Base-by-base conservation (phyloP, 208 protist species). In the Spongospora subterranea region DNA sequence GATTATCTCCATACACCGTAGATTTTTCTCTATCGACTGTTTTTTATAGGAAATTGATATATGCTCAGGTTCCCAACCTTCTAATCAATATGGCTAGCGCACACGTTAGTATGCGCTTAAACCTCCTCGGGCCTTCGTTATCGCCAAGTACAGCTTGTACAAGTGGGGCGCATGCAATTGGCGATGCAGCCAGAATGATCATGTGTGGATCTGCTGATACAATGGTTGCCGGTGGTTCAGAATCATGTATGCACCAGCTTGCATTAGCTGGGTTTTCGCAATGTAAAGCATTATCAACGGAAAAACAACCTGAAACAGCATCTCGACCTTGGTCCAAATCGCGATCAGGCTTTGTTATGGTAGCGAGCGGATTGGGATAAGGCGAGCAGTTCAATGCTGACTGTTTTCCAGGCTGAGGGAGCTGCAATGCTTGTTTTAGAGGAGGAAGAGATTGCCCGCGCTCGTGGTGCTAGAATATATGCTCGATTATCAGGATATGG, bases 341-440 rank as follows among this genome's bases (percentile, higher is more conserved):
- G 90, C 88, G 89, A 66, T 88, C 77, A 45, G 88, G 45, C 35
- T 77, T 89, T 77, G 53, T 89, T 35, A 77, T 77, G 46, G 53
- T 89, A 77, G 13, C 17, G 1, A 89, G 6, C 88, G 6, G 88
- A 60, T 32, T 29, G 17, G 17, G 88, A 71, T 43, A 38, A 38
- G 32, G 88, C 43, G 54, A 40, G 13, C 0, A 0, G 40, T 17
- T 93, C 97, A 24, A 95, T 94, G 50, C 97, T n/a, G n/a, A n/a
- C n/a, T n/a, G n/a, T n/a, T n/a, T 97, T 99, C 0, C 99, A 99
- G 94, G 97, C 97, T 20, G 98, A 99, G 88, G 98, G 98, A 17
- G 93, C 97, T 0, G 98, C 96, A 11, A 93, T 98, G 11, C 77
- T 99, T 0, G 94, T 99, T 0, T 92, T 99, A 1, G 97, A 99